phyloP scores from a whole-genome alignment of 805 yeast genomes.

The Nakazawaea pomicola region DNA sequence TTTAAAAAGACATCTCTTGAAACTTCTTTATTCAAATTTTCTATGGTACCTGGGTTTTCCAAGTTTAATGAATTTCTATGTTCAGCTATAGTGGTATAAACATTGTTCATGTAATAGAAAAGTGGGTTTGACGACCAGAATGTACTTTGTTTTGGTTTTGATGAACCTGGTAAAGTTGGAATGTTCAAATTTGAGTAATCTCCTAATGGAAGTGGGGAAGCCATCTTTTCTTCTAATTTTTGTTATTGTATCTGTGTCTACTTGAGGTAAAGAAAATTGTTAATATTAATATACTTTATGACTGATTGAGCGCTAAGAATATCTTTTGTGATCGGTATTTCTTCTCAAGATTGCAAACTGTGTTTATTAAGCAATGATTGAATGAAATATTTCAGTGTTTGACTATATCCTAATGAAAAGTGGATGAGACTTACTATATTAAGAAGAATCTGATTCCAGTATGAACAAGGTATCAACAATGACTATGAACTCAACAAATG shows the following conservation, averaged over 20 bases:
- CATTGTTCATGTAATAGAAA: conserved; percentile 72
- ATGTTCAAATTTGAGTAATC: conserved; percentile 54
- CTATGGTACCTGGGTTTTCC: conserved; percentile 91
- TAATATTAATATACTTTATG: too few relatives aligned
- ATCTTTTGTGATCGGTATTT: background rate
- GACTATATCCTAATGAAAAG: too few relatives aligned
- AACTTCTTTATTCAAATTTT: conserved; percentile 90
- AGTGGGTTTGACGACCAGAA: conserved; percentile 84
- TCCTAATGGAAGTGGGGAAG: conserved; percentile 46
- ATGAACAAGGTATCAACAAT: too few relatives aligned
- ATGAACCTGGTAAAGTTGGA: conserved; percentile 55
- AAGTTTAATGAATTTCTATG: conserved; percentile 82
- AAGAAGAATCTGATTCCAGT: background rate
- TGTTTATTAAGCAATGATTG: too few relatives aligned
- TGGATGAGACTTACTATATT: background rate
- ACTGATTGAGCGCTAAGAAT: too few relatives aligned
- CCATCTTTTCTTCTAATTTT: conserved; percentile 17
- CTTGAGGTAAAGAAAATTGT: too few relatives aligned
- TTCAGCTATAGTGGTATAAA: conserved; percentile 62
- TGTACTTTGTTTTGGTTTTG: conserved; percentile 47
- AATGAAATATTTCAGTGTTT: too few relatives aligned
- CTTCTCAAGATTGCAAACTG: background rate
- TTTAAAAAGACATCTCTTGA: conserved; percentile 86
- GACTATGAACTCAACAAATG: conserved; percentile 1
- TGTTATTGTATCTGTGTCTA: background rate